phyloP scores from a whole-genome alignment of 371 early-diverging fungal species.

The Apophysomyces variabilis region DNA sequence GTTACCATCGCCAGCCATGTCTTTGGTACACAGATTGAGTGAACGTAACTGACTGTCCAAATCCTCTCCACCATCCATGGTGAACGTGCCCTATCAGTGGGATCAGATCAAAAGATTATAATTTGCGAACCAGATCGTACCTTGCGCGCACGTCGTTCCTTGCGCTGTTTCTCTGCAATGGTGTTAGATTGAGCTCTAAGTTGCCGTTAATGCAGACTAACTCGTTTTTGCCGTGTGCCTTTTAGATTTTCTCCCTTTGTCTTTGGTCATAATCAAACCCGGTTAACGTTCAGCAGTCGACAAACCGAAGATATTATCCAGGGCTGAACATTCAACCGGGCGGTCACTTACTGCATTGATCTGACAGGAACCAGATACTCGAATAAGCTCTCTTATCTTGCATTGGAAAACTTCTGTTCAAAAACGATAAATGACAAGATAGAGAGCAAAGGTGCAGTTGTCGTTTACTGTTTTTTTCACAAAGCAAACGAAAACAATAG shows the following conservation, averaged over 20 bases:
- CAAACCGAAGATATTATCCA: too few relatives aligned
- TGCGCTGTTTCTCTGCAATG: background rate
- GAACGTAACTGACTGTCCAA: constrained; percentile 41
- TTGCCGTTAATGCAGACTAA: background rate
- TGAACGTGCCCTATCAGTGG: background rate
- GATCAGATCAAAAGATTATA: background rate
- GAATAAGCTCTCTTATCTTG: too few relatives aligned
- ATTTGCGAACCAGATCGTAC: background rate
- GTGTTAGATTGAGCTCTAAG: background rate
- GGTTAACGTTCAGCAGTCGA: background rate
- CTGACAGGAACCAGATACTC: too few relatives aligned
- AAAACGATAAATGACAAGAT: too few relatives aligned
- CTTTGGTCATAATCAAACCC: background rate
- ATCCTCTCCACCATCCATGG: constrained; percentile 20
- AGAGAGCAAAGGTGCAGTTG: too few relatives aligned
- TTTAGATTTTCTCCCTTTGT: background rate
- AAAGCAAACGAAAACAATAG: too few relatives aligned
- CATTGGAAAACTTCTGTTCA: too few relatives aligned
- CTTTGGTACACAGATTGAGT: constrained; percentile 65
- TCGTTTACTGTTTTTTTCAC: too few relatives aligned
- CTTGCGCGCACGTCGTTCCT: background rate
- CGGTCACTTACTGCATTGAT: too few relatives aligned
- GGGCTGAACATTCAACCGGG: too few relatives aligned
- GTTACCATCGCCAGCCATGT: constrained; percentile 85
- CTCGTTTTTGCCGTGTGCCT: background rate